Conservation (phyloP, 495 filamentous ascomycete genomes). For the Lepraria neglecta region DNA sequence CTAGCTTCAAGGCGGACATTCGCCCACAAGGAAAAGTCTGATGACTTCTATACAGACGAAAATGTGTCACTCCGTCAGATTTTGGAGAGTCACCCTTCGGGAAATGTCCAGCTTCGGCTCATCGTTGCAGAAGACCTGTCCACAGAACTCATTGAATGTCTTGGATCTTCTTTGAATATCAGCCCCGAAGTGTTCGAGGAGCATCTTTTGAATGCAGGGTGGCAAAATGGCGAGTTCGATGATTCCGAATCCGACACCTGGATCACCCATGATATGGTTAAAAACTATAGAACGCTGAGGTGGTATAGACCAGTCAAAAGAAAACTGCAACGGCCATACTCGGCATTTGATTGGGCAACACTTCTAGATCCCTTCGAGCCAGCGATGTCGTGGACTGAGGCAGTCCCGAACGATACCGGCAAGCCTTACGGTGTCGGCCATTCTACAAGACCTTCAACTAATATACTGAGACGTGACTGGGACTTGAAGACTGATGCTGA, state of each 20-base stretch:
- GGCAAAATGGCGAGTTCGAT: conserved; percentile 1
- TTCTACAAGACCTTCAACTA: conserved; percentile 4
- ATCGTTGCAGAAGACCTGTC: background rate
- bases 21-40: background rate
- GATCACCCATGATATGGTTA: conserved; percentile 12
- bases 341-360: background rate
- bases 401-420: background rate
- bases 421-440: conserved; percentile 7
- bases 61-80: background rate
- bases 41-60: background rate
- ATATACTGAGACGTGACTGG: conserved; percentile 16
- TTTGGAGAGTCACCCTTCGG: background rate
- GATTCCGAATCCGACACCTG: conserved; percentile 9
- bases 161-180: background rate
- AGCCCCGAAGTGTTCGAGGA: conserved; percentile 20
- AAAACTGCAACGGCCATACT: background rate
- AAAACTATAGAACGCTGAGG: conserved; percentile 15
- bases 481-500: background rate
- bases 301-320: conserved; percentile 17
- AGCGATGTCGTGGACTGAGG: background rate
- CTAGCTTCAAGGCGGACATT: background rate
- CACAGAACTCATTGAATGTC: conserved; percentile 2
- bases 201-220: conserved; percentile 19
- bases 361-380: background rate
- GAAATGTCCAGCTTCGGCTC: background rate